phyloP scores from a whole-genome alignment of 805 yeast genomes.

The Wickerhamomyces strasburgensis region DNA sequence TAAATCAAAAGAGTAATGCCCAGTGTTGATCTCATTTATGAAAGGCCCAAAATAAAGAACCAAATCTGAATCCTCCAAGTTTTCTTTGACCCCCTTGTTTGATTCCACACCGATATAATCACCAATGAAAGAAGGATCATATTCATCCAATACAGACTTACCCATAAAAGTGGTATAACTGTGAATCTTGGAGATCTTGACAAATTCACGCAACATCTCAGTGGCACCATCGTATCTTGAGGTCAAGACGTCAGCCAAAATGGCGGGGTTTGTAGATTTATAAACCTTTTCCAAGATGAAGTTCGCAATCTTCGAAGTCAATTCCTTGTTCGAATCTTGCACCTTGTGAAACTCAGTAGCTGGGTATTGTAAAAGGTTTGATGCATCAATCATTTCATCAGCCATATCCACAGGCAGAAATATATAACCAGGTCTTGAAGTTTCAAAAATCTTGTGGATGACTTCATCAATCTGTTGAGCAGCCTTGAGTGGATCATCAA shows the following conservation, averaged over 20 bases:
- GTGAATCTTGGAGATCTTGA: constrained; percentile 40
- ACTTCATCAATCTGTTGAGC: constrained; percentile 64
- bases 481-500: constrained; percentile 42
- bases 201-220: constrained; percentile 42
- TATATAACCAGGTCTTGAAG: constrained; percentile 77
- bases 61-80: constrained; percentile 56
- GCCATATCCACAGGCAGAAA: constrained; percentile 72
- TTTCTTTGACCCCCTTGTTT: constrained; percentile 40
- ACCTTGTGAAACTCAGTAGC: constrained; percentile 28
- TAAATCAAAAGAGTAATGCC: constrained; percentile 51
- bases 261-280: constrained; percentile 50
- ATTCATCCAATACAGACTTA: constrained; percentile 69
- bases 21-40: constrained; percentile 64
- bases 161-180: constrained; percentile 63
- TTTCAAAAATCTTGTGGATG: constrained; percentile 45
- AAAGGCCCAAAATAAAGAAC: constrained; percentile 67
- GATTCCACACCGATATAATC: constrained; percentile 64
- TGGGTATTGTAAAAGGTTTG: constrained; percentile 27
- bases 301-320: constrained; percentile 34
- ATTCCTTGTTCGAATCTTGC: constrained; percentile 15
- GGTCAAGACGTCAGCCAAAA: constrained; percentile 67
- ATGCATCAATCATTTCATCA: constrained; percentile 35
- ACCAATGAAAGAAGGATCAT: constrained; percentile 60
- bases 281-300: constrained; percentile 48
- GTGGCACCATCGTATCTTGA: constrained; percentile 51